Evolutionary conservation across 2,329 filamentous ascomycete genomes (phyloP).

Genomic region (Verticillium nubilum): DNA sequence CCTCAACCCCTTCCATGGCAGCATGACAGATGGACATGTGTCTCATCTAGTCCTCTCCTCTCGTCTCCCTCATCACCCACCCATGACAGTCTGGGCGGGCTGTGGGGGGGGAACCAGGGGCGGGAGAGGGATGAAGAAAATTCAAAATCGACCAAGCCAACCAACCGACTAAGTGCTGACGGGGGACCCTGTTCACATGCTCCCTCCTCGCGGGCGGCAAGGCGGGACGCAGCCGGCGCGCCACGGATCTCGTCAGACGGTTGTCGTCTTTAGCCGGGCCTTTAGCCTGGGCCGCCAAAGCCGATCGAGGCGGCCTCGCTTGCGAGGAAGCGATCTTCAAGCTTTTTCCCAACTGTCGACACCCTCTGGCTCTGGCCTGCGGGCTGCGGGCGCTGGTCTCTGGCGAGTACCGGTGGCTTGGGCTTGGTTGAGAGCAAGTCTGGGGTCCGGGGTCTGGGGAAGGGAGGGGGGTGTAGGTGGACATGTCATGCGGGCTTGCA

Average conservation of each 20-base stretch:
- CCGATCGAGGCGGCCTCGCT: background rate
- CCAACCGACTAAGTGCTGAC: background rate
- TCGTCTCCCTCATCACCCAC: too few relatives aligned
- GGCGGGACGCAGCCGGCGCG: background rate
- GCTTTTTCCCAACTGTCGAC: background rate
- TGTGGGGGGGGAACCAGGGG: background rate
- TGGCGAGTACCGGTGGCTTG: background rate
- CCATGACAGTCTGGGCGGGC: too few relatives aligned
- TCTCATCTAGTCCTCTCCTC: too few relatives aligned
- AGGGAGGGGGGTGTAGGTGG: background rate
- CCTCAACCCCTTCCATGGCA: too few relatives aligned
- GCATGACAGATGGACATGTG: too few relatives aligned
- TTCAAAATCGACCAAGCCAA: too few relatives aligned
- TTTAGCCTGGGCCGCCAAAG: background rate
- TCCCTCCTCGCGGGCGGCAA: background rate
- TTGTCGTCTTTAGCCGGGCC: background rate
- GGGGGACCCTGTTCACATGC: background rate
- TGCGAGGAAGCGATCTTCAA: background rate
- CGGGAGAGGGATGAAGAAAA: background rate
- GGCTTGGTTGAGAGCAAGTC: background rate
- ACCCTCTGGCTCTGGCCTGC: background rate
- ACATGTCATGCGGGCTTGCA: background rate
- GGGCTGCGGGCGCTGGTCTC: background rate
- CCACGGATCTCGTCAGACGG: background rate
- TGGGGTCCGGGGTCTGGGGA: background rate